A percentile compares a stretch with the other conserved stretches of the same genome.
Evolutionary conservation across 352 stramenopile species (phyloP).

Genomic region (Globisporangium rhizosaccharum): DNA sequence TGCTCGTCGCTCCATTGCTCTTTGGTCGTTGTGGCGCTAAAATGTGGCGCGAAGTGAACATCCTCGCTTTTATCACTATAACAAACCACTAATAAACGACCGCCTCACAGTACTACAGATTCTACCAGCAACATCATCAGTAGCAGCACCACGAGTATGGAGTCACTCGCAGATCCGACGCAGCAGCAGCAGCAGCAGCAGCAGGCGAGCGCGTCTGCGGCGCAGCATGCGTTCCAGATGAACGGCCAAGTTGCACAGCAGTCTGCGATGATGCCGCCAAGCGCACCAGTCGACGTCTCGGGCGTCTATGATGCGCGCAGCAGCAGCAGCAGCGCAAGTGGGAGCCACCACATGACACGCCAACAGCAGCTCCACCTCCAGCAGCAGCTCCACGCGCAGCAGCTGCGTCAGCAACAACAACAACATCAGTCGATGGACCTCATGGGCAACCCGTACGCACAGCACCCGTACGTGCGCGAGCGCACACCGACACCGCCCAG

Average conservation of each 20-base stretch:
- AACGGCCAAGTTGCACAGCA: background rate
- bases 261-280: background rate
- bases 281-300: background rate
- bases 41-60: background rate
- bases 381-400: slow-evolving; percentile 10
- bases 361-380: slow-evolving; percentile 10
- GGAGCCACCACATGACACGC: slow-evolving; percentile 7
- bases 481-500: slow-evolving; percentile 14
- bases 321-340: background rate
- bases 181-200: slow-evolving; percentile 8
- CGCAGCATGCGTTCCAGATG: slow-evolving; percentile 8
- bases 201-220: background rate
- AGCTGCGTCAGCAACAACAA: slow-evolving; percentile 4
- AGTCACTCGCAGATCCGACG: slow-evolving; percentile 7
- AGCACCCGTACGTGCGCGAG: slow-evolving; percentile 12
- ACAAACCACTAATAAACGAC: no score
- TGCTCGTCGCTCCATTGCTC: slow-evolving; percentile 5
- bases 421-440: slow-evolving; percentile 13
- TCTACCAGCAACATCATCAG: no score
- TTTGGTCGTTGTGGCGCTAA: background rate
- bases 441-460: slow-evolving; percentile 11
- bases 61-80: no score
- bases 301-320: slow-evolving; percentile 7
- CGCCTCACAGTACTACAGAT: no score
- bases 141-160: background rate